These are phyloP conservation scores for Glycyrrhiza uralensis DNA, from an alignment of 306 rosid species.

Conservation along the genomic window DNA sequence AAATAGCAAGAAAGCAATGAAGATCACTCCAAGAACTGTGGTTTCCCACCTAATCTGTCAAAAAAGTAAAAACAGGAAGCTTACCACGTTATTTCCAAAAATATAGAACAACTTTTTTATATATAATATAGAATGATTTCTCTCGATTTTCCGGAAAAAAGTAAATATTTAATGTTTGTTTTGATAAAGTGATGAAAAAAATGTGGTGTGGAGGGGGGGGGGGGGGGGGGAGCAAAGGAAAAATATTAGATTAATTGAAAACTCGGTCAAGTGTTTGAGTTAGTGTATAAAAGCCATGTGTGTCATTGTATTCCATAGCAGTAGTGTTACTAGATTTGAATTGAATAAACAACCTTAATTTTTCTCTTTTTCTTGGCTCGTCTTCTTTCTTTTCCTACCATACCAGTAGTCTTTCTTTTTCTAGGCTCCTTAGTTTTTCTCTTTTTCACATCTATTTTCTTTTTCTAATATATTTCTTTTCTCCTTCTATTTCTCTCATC, in stretches of 20 bases:
- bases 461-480: too few relatives aligned
- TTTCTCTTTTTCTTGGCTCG: too few relatives aligned
- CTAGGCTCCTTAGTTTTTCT: too few relatives aligned
- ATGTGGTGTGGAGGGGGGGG: too few relatives aligned
- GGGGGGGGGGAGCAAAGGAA: too few relatives aligned
- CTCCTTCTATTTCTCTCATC: too few relatives aligned
- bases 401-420: too few relatives aligned
- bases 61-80: not conserved
- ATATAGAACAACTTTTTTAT: not conserved
- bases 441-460: too few relatives aligned
- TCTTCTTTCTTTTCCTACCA: too few relatives aligned
- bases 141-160: not conserved
- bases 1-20: constrained; percentile 49
- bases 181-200: not conserved
- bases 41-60: constrained; percentile 78
- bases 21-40: constrained; percentile 52
- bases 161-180: not conserved
- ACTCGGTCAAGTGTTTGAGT: not conserved
- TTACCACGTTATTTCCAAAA: not conserved
- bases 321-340: not conserved
- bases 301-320: not conserved
- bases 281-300: not conserved
- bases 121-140: not conserved
- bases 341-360: too few relatives aligned
- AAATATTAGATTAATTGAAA: too few relatives aligned